Base-by-base conservation (phyloP, 2,329 filamentous ascomycete genomes). In the Myriosclerotinia scirpicola region DNA sequence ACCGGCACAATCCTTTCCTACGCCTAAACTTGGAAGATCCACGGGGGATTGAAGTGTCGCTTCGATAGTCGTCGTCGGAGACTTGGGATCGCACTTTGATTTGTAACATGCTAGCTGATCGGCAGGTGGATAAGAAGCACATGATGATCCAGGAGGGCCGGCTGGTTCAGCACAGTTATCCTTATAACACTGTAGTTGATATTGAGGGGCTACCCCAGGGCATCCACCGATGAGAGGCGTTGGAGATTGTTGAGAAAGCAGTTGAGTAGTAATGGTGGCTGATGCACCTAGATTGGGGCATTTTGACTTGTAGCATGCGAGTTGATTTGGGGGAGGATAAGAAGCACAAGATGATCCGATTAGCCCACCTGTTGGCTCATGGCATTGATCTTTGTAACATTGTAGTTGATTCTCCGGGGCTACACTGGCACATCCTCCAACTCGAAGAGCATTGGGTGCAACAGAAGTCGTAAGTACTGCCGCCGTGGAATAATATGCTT, bases 121-220 rank as follows among this genome's bases (percentile, higher is more conserved):
- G 14, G 30, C 9, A 14, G 60, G 60, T 42, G 60, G 36, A 8
- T 22, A 42, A n/a, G 60, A 63, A 30, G n/a, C 60, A 44, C 50
- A 54, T 54, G 17, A 36, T 36, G 52, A 36, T 54, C 30, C 30
- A n/a, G 52, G 52, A 36, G 30, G 30, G 20, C 52, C 52, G 36
- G 17, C 8, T 34, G 30, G 30, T 54, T 54, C 52, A 5, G 4
- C 30, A 36, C 52, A 36, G n/a, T n/a, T 54, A 7, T n/a, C 52
- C 9, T n/a, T 36, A 36, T 36, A 36, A 12, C 30, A 54, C 8
- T 36, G 30, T 54, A 36, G 17, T 54, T 54, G 52, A 36, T 36
- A 36, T 36, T n/a, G 30, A 5, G 30, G 52, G 11, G 9, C 52
- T 1, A 54, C 52, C 30, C 9, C 9, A 54, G 17, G n/a, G 34